Evolutionary conservation across 1,139 yeast genomes (phyloP).

Genomic region (Taphrina deformans): DNA sequence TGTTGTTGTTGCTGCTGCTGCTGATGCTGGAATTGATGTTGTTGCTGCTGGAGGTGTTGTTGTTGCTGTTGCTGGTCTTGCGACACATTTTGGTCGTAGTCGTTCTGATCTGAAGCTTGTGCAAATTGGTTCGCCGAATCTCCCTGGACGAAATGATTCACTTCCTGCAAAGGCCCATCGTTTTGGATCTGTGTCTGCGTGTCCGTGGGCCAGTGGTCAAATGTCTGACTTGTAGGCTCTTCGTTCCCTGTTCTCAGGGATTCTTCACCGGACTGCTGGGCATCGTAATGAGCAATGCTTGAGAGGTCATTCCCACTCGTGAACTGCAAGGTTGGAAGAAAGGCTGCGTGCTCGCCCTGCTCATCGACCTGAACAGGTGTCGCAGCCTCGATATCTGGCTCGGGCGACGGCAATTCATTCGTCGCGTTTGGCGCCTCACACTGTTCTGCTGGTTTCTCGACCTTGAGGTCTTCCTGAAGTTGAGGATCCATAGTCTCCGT

Average conservation of each 20-base stretch:
- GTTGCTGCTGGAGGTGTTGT: neutral
- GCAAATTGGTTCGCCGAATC: constrained; percentile 3
- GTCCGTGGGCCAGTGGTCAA: constrained; percentile 20
- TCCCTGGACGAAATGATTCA: neutral
- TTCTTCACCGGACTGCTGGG: neutral
- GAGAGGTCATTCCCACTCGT: constrained; percentile 18
- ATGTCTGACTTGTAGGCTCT: neutral
- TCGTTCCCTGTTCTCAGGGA: neutral
- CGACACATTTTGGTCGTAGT: neutral
- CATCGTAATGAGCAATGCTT: constrained; percentile 1
- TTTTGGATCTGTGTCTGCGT: constrained; percentile 6
- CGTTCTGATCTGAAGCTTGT: neutral
- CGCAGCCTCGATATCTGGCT: neutral
- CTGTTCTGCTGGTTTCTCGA: neutral
- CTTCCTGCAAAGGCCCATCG: neutral
- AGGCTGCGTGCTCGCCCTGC: constrained; percentile 13
- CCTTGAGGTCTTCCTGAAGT: constrained; percentile 2
- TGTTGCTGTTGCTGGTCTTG: neutral
- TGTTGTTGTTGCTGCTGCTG: constrained; percentile 1
- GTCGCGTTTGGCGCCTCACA: neutral
- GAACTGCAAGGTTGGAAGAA: constrained; percentile 11
- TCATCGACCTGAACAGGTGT: neutral
- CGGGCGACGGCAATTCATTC: neutral
- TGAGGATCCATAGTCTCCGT: constrained; percentile 8
- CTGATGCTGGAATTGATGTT: neutral